These are phyloP conservation scores for Xylaria hypoxylon DNA, from an alignment of 2,329 filamentous ascomycete genomes.

Conservation along the genomic window DNA sequence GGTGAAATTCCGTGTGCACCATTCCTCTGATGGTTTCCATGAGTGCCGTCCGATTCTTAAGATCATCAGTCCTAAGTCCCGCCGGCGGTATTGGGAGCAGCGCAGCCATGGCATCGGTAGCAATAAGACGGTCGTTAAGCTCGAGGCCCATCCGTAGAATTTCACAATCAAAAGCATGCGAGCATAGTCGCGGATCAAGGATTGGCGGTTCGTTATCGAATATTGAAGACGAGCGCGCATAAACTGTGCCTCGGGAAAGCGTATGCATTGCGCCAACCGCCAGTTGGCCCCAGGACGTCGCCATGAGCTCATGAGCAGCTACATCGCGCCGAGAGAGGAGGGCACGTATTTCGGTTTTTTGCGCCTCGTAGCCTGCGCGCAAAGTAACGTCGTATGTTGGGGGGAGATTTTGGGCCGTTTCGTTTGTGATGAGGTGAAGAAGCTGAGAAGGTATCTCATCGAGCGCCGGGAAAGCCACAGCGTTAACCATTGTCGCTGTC, in stretches of 20 bases:
- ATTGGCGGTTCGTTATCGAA: conserved; percentile 51
- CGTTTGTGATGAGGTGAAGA: conserved; percentile 31
- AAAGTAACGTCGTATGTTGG: conserved; percentile 44
- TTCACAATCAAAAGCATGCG: conserved; percentile 56
- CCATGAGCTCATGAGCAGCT: conserved; percentile 49
- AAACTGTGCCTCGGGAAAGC: conserved; percentile 59
- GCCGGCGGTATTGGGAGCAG: conserved; percentile 42
- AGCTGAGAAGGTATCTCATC: conserved; percentile 39
- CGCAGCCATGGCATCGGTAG: conserved; percentile 44
- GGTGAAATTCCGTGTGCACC: conserved; percentile 58
- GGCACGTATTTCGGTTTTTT: conserved; percentile 39
- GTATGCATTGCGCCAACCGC: conserved; percentile 54
- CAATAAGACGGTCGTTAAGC: conserved; percentile 46
- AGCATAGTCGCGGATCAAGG: conserved; percentile 58
- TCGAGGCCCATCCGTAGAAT: conserved; percentile 45
- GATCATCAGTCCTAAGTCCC: conserved; percentile 40
- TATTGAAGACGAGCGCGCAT: conserved; percentile 54
- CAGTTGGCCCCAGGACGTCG: conserved; percentile 50
- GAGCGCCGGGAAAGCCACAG: conserved; percentile 47
- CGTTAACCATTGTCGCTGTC: conserved; percentile 49
- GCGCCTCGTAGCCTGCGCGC: conserved; percentile 44
- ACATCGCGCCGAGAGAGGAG: conserved; percentile 44
- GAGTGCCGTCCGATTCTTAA: conserved; percentile 44
- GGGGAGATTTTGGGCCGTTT: conserved; percentile 38
- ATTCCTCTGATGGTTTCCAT: conserved; percentile 40